phyloP scores from a whole-genome alignment of 1,284 basidiomycete genomes.

The Fomitopsis pinicola region DNA sequence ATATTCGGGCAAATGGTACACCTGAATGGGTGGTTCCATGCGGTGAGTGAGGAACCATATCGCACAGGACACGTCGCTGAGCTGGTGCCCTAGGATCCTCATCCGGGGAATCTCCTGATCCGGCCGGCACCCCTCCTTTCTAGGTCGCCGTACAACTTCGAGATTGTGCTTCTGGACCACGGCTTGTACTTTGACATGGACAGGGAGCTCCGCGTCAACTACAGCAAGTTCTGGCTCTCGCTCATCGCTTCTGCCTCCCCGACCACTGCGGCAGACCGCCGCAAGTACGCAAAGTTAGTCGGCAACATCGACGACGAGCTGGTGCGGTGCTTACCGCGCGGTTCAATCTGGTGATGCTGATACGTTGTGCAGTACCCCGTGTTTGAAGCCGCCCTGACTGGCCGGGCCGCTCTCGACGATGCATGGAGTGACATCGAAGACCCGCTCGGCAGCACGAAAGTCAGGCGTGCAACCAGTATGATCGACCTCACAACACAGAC shows the following conservation, averaged over 20 bases:
- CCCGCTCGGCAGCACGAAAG: constrained; percentile 21
- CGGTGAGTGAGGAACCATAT: constrained; percentile 34
- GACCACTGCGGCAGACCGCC: constrained; percentile 58
- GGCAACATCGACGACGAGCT: constrained; percentile 88
- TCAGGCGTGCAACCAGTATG: constrained; percentile 66
- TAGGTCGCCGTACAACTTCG: constrained; percentile 87
- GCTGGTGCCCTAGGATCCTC: constrained; percentile 57
- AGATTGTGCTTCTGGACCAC: constrained; percentile 90
- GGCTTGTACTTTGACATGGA: constrained; percentile 91
- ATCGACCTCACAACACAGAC: constrained; percentile 68
- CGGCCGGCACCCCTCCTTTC: constrained; percentile 63
- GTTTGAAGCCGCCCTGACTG: constrained; percentile 86
- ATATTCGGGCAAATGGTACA: constrained; percentile 98
- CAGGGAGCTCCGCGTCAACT: constrained; percentile 71
- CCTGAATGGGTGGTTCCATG: constrained; percentile 89
- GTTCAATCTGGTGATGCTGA: not conserved
- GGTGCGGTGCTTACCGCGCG: constrained; percentile 37
- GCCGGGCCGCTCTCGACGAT: constrained; percentile 61
- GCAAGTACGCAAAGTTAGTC: constrained; percentile 83
- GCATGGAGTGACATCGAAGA: constrained; percentile 41
- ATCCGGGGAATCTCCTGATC: constrained; percentile 90
- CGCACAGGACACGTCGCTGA: constrained; percentile 2
- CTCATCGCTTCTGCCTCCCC: constrained; percentile 73
- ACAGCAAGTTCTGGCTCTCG: constrained; percentile 82
- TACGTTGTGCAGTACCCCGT: constrained; percentile 57